Percentiles rank a stretch among this genome's conserved stretches.
phyloP scores from a whole-genome alignment of 371 early-diverging fungal species.

The Amoeboaphelidium protococcarum region DNA sequence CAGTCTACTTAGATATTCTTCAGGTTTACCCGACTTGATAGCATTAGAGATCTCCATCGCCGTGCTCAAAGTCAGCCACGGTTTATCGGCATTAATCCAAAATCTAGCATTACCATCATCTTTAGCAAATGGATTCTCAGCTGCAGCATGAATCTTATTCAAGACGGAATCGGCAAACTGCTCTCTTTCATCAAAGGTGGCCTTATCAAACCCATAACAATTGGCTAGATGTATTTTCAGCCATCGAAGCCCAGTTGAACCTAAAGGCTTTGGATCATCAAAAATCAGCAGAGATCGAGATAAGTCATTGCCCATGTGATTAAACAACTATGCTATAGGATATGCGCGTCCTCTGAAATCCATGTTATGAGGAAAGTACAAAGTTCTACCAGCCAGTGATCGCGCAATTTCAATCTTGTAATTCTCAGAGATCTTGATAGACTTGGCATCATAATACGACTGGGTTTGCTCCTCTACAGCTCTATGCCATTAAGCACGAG shows the following conservation, averaged over 20 bases:
- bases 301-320: slow-evolving; percentile 86
- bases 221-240: slow-evolving; percentile 88
- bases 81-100: slow-evolving; percentile 78
- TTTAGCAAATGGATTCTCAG: slow-evolving; percentile 33
- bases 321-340: slow-evolving; percentile 79
- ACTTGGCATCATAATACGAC: slow-evolving; percentile 40
- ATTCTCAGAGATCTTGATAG: slow-evolving; percentile 67
- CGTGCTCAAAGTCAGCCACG: slow-evolving; percentile 80
- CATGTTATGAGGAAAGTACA: slow-evolving; percentile 91
- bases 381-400: slow-evolving; percentile 52
- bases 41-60: slow-evolving; percentile 65
- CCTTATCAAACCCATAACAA: slow-evolving; percentile 71
- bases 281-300: slow-evolving; percentile 75
- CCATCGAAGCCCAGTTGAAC: slow-evolving; percentile 65
- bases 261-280: slow-evolving; percentile 52
- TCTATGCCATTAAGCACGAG: slow-evolving; percentile 35
- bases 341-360: slow-evolving; percentile 96
- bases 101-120: slow-evolving; percentile 36
- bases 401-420: slow-evolving; percentile 88
- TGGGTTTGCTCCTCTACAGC: slow-evolving; percentile 21
- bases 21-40: slow-evolving; percentile 35
- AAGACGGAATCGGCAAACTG: slow-evolving; percentile 38
- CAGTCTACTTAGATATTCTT: slow-evolving; percentile 32
- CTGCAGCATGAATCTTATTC: slow-evolving; percentile 53
- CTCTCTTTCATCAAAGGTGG: slow-evolving; percentile 54